Evolutionary conservation across 1,284 basidiomycete genomes (phyloP).

Genomic region (Irpex sp.): DNA sequence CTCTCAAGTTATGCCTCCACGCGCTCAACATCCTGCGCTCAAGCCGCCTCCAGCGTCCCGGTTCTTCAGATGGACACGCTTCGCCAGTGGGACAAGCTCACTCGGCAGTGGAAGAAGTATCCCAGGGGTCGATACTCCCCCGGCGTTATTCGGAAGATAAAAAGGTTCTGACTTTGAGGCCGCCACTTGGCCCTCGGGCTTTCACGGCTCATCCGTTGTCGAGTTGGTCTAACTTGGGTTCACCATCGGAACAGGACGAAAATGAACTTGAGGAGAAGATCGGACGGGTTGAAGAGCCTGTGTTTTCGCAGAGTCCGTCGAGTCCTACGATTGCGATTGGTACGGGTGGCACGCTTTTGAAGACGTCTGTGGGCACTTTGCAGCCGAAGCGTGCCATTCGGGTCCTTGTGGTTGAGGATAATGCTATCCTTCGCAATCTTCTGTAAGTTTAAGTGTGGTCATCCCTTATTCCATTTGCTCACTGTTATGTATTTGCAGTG

Average conservation of each 20-base stretch:
- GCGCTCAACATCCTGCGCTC: constrained; percentile 46
- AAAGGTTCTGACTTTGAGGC: constrained; percentile 24
- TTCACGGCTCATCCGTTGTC: constrained; percentile 41
- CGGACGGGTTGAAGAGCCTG: constrained; percentile 8
- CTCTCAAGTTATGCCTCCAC: constrained; percentile 69
- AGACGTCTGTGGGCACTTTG: constrained; percentile 49
- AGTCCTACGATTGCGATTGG: constrained; percentile 51
- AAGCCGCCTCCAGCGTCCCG: constrained; percentile 1
- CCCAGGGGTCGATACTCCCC: constrained; percentile 12
- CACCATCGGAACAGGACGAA: constrained; percentile 27
- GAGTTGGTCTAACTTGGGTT: constrained; percentile 31
- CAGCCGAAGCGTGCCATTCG: constrained; percentile 39
- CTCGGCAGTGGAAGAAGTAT: background rate
- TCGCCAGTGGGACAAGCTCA: background rate
- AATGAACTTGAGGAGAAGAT: constrained; percentile 16
- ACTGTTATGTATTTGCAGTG: constrained; percentile 37
- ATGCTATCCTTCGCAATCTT: constrained; percentile 66
- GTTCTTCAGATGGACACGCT: background rate
- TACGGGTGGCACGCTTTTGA: constrained; percentile 53
- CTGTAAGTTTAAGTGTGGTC: constrained; percentile 41
- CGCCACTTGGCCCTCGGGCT: constrained; percentile 42
- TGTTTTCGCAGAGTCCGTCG: constrained; percentile 26
- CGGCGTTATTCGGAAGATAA: constrained; percentile 51
- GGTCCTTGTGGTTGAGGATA: constrained; percentile 82
- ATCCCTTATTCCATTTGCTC: constrained; percentile 15